Evolutionary conservation across 192 early-diverging fungal genomes (phyloP), one percentile per base, ranked within the genome.

Genomic region (Diversispora epigaea): DNA sequence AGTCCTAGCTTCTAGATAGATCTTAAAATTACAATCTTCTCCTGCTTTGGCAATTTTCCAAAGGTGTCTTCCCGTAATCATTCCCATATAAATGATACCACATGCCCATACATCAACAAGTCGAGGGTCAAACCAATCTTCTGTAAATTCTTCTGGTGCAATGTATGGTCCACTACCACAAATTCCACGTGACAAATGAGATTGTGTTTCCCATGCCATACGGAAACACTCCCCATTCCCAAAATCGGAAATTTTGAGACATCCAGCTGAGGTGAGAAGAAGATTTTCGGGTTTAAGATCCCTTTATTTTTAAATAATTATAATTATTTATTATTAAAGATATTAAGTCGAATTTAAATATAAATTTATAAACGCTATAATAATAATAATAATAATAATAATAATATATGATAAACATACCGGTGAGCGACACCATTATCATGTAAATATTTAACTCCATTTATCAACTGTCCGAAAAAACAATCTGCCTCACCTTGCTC

Each of bases 221-320:
- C 90, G 82, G 81, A 95, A 94, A 39, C 92, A 92, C 63, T 90
- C 89, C 4, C 87, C 87, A 50, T 89, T 90, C 25, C 94, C 94
- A 79, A 95, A 95, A 80, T 95, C 94, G 6, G 92, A 88, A 74
- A 95, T 95, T 76, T 95, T 95, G 15, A 95, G 76, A 60, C 84
- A 85, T 9, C 89, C 88, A 45, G 80, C 72, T 6, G 77, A 73
- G 12, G 89, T 91, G 40, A 95, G 73, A 3, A 95, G 74, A 25
- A 95, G 79, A 77, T 95, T 95, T 79, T 95, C 94, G 19, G 94
- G 94, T 75, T 95, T 94, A n/a, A 95, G 76, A 76, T 95, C 93
- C 17, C 88, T 74, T 41, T 9, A 32, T 32, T 32, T 32, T 32
- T 32, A 32, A 32, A 2, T 32, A 32, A 32, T 32, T 32, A 32